Evolutionary conservation across 495 filamentous ascomycete species (phyloP).

Genomic region (Podospora pseudocomata): DNA sequence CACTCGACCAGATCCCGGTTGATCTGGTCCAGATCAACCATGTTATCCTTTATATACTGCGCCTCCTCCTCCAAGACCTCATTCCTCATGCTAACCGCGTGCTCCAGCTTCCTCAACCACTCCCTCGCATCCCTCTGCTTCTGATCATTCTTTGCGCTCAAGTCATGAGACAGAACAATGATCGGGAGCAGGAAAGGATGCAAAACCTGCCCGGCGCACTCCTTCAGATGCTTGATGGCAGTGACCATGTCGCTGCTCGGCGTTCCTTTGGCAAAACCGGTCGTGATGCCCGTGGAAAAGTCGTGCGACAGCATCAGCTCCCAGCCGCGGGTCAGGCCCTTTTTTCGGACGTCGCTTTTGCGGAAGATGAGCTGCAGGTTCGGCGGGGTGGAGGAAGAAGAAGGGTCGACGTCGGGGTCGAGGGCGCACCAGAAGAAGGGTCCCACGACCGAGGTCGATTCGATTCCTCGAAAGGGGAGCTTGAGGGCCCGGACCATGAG

Average conservation of each 20-base stretch:
- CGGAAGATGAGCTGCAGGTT: conserved; percentile 55
- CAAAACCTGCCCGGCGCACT: conserved; percentile 42
- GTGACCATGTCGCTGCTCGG: conserved; percentile 45
- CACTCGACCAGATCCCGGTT: conserved; percentile 57
- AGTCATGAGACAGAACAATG: conserved; percentile 51
- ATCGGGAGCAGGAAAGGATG: conserved; percentile 54
- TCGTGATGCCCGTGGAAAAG: conserved; percentile 48
- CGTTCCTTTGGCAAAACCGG: conserved; percentile 54
- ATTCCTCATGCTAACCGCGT: conserved; percentile 54
- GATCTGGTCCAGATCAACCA: conserved; percentile 52
- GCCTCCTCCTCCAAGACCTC: conserved; percentile 49
- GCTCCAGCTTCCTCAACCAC: conserved; percentile 53
- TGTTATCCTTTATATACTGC: conserved; percentile 43
- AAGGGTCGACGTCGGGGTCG: conserved; percentile 42
- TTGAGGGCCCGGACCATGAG: conserved; percentile 41
- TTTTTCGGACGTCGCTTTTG: conserved; percentile 56
- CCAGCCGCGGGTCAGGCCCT: conserved; percentile 55
- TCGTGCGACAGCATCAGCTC: conserved; percentile 57
- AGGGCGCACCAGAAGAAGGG: conserved; percentile 55
- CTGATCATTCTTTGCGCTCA: conserved; percentile 45
- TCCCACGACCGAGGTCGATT: conserved; percentile 49
- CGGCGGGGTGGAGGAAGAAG: conserved; percentile 30
- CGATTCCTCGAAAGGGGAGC: conserved; percentile 51
- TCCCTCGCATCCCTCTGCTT: conserved; percentile 55
- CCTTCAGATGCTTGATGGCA: conserved; percentile 43